Base-by-base conservation (phyloP, 2,329 filamentous ascomycete genomes). In the Ophiostoma australiae region DNA sequence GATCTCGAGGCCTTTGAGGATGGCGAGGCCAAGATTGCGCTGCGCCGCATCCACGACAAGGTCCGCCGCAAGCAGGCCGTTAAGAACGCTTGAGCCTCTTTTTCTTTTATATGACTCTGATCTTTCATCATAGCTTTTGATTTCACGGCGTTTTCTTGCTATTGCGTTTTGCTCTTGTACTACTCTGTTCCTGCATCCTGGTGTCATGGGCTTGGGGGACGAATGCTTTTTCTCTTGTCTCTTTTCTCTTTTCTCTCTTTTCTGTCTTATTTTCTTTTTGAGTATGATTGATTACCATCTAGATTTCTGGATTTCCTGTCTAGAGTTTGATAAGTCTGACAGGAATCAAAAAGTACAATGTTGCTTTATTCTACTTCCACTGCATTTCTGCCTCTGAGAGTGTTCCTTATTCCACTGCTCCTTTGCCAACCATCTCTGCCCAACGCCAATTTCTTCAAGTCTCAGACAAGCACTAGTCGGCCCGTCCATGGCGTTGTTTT, bases 1-100 rank as follows among this genome's bases (percentile, higher is more conserved):
- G 93, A 99, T 77, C 80, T 97, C 13, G 85, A 89, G 1, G 86
- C 86, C 0, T 97, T 98, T 80, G 88, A 87, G 69, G 93, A 97
- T 79, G 92, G 93, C 70, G 94, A 97, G 72, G 89, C 97, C 75
- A 94, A 91, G 82, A 89, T 86, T 52, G 87, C 88, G 3, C 81
- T 91, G 41, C 81, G 83, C 73, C 81, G 85, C 31, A 84, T 87
- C 0, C 79, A 82, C 1, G 87, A 90, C 74, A 89, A 86, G 82
- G 83, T 88, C 77, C 84, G 83, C 74, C 83, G 89, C 72, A 87
- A 85, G 76, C 82, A 86, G 76, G 85, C 86, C 31, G 84, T 85
- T 81, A 87, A 80, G 84, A 35, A 39, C 23, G 23, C 15, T 4
- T 58, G 23, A 58, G 10, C n/a, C n/a, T 31, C 15, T 8, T 20